These are phyloP conservation scores for Aureobasidium namibiae DNA, from an alignment of 2,329 filamentous ascomycete species.

Conservation along the genomic window DNA sequence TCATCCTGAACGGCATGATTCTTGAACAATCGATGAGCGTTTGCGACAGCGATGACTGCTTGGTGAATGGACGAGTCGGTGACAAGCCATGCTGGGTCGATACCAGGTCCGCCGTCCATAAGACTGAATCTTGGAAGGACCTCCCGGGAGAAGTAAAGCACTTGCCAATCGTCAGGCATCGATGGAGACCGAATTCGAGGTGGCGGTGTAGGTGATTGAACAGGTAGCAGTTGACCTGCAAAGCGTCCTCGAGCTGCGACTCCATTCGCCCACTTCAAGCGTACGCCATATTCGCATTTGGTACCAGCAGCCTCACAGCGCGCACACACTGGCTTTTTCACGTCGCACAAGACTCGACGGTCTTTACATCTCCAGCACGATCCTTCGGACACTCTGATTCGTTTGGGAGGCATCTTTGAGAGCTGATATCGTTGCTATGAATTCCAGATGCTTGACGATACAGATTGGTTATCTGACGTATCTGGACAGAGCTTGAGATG, in stretches of 20 bases:
- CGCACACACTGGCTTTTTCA: background rate
- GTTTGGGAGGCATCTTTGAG: background rate
- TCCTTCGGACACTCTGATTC: background rate
- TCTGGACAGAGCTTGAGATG: background rate
- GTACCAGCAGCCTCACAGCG: background rate
- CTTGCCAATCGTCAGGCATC: background rate
- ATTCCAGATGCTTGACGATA: background rate
- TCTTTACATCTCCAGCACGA: constrained; percentile 5
- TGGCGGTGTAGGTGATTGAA: background rate
- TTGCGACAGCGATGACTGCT: constrained; percentile 1
- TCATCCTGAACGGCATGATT: background rate
- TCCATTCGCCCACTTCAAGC: background rate
- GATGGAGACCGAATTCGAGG: background rate
- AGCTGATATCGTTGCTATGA: background rate
- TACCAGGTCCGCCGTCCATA: background rate
- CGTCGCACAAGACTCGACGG: background rate
- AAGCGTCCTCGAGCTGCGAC: constrained; percentile 3
- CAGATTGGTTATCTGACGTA: background rate
- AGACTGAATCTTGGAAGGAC: background rate
- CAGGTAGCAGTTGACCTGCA: background rate
- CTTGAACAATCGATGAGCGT: background rate
- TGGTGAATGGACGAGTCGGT: background rate
- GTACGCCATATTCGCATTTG: constrained; percentile 1
- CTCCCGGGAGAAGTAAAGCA: background rate
- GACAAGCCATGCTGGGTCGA: constrained; percentile 1